Evolutionary conservation across 129 eudicot genomes (phyloP).

Genomic region (Centaurea solstitialis): DNA sequence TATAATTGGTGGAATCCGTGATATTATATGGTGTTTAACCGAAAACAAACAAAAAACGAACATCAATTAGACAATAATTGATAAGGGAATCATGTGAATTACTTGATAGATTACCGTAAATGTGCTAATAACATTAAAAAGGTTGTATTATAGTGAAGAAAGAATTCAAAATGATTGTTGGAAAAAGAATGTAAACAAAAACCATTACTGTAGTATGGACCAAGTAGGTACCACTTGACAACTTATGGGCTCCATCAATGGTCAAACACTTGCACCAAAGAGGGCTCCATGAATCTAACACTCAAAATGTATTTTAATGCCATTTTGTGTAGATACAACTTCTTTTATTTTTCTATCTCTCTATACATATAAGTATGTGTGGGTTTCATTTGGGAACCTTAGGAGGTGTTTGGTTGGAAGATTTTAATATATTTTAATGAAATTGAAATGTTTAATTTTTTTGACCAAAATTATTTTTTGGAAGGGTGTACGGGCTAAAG

Average conservation of each 20-base stretch:
- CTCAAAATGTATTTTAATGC: neutral
- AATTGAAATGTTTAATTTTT: too few species aligned
- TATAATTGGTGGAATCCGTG: neutral
- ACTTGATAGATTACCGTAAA: neutral
- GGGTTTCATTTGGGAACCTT: too few species aligned
- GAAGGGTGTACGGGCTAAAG: too few species aligned
- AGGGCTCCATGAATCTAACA: neutral
- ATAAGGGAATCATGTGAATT: neutral
- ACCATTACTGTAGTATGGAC: slow-evolving; percentile 29
- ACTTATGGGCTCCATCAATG: slow-evolving; percentile 32
- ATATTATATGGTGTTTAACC: neutral
- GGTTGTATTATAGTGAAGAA: neutral
- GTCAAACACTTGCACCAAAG: slow-evolving; percentile 25
- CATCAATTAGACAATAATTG: neutral
- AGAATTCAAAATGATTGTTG: slow-evolving; percentile 29
- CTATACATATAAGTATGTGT: too few species aligned
- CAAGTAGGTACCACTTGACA: slow-evolving; percentile 16
- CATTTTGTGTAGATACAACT: neutral
- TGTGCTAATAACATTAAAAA: neutral
- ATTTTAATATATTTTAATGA: too few species aligned
- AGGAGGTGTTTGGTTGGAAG: too few species aligned
- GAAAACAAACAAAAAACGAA: too few species aligned
- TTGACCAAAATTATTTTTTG: too few species aligned
- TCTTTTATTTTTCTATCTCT: too few species aligned
- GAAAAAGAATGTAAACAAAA: slow-evolving; percentile 17